These are phyloP conservation scores for Paraphoma chrysanthemicola DNA, from an alignment of 2,329 filamentous ascomycete species.

Conservation along the genomic window DNA sequence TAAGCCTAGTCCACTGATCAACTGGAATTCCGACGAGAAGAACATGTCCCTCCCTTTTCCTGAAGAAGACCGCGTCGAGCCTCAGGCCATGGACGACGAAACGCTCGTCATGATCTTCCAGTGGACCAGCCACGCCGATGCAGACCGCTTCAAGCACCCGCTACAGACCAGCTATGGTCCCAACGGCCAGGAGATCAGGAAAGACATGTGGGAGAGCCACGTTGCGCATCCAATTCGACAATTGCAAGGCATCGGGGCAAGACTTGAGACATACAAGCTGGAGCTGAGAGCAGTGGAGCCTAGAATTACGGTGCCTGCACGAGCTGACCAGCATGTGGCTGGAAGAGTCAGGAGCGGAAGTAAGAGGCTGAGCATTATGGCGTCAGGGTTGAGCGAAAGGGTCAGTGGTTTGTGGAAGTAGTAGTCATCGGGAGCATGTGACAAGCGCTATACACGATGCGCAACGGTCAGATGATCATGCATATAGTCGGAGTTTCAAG, in stretches of 20 bases:
- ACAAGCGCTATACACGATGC: background rate
- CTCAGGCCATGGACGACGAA: conserved; percentile 22
- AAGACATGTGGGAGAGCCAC: conserved; percentile 33
- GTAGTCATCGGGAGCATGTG: background rate
- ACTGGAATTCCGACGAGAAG: conserved; percentile 32
- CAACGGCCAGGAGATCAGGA: conserved; percentile 26
- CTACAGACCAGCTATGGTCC: conserved; percentile 33
- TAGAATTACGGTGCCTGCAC: conserved; percentile 13
- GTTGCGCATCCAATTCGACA: conserved; percentile 36
- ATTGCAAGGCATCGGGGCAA: conserved; percentile 31
- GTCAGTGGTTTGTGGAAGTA: conserved; percentile 34
- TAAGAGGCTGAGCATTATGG: conserved; percentile 32
- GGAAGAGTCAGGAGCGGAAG: conserved; percentile 29
- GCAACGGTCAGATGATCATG: background rate
- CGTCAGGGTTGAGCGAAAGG: conserved; percentile 30
- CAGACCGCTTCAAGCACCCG: conserved; percentile 38
- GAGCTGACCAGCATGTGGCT: conserved; percentile 4
- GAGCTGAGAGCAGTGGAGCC: conserved; percentile 36
- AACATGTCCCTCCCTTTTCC: conserved; percentile 29
- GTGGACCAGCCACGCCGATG: conserved; percentile 33
- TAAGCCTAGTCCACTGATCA: background rate
- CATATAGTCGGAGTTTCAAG: background rate
- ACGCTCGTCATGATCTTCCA: conserved; percentile 40
- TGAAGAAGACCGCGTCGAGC: conserved; percentile 15
- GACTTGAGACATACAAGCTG: conserved; percentile 27